These are phyloP conservation scores for Globisporangium cederbergense DNA, from an alignment of 352 stramenopile species.

Conservation along the genomic window DNA sequence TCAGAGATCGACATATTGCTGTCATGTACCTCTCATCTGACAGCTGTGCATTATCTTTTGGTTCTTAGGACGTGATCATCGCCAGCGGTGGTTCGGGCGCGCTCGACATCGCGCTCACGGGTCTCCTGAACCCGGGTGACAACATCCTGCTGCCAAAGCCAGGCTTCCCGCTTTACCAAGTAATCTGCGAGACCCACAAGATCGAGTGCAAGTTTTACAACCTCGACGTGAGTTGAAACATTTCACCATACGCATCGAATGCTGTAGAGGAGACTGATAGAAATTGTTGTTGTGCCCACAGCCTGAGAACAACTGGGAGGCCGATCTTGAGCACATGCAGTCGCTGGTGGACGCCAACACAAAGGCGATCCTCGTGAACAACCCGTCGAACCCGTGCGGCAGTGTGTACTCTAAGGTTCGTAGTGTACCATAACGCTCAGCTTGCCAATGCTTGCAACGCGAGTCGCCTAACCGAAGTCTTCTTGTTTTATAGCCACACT, in stretches of 20 bases:
- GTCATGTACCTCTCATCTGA: not conserved
- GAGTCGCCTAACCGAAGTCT: not conserved
- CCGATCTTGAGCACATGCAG: conserved; percentile 91
- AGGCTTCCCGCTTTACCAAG: conserved; percentile 94
- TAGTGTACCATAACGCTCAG: not conserved
- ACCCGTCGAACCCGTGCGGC: conserved; percentile 94
- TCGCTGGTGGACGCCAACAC: conserved; percentile 80
- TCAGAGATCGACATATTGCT: not conserved
- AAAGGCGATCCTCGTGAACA: conserved; percentile 94
- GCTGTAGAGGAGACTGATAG: not conserved
- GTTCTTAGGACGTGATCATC: conserved; percentile 88
- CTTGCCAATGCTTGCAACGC: too few species aligned
- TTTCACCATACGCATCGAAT: not conserved
- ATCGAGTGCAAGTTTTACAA: conserved; percentile 92
- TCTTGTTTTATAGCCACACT: conserved; percentile 33
- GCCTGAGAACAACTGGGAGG: conserved; percentile 91
- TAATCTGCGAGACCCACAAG: conserved; percentile 91
- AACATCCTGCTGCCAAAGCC: conserved; percentile 93
- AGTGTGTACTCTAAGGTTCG: conserved; percentile 89
- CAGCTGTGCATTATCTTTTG: too few species aligned
- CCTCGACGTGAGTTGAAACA: conserved; percentile 33
- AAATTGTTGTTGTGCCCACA: conserved; percentile 13
- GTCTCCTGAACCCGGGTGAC: conserved; percentile 87
- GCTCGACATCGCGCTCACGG: conserved; percentile 91
- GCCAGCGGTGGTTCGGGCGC: conserved; percentile 91